Evolutionary conservation across 2,329 filamentous ascomycete species (phyloP).

Genomic region (Fusarium pseudograminearum): DNA sequence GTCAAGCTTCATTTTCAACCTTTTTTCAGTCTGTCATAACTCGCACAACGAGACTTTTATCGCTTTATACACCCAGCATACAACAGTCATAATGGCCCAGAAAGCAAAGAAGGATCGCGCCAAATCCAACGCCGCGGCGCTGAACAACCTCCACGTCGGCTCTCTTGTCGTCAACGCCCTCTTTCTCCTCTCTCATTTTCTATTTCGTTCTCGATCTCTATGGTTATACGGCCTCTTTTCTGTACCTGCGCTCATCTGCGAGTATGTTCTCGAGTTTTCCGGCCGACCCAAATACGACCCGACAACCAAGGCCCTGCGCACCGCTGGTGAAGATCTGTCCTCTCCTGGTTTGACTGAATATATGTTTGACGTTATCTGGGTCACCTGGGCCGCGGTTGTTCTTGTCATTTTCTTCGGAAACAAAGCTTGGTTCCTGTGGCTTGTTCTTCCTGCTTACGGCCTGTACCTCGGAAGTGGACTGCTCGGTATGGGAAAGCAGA

Average conservation of each 20-base stretch:
- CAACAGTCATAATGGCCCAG: slow-evolving; percentile 65
- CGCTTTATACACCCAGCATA: background rate
- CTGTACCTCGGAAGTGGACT: slow-evolving; percentile 66
- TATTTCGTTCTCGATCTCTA: slow-evolving; percentile 73
- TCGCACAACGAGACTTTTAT: background rate
- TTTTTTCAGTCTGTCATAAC: background rate
- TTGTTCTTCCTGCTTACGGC: slow-evolving; percentile 67
- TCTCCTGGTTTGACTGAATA: slow-evolving; percentile 93
- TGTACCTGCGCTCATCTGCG: slow-evolving; percentile 79
- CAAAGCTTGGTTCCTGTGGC: slow-evolving; percentile 72
- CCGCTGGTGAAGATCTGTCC: slow-evolving; percentile 87
- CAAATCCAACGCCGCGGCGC: slow-evolving; percentile 79
- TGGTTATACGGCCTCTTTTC: slow-evolving; percentile 79
- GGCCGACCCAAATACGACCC: slow-evolving; percentile 81
- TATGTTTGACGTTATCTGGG: slow-evolving; percentile 97
- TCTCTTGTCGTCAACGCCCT: slow-evolving; percentile 77
- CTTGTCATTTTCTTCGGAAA: slow-evolving; percentile 85
- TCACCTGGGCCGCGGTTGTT: slow-evolving; percentile 84
- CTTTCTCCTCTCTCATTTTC: slow-evolving; percentile 79
- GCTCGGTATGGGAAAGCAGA: slow-evolving; percentile 64
- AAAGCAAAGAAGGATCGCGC: slow-evolving; percentile 76
- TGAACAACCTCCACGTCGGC: slow-evolving; percentile 85
- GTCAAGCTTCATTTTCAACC: background rate
- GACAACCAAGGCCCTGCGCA: slow-evolving; percentile 74
- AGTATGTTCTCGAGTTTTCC: slow-evolving; percentile 86